phyloP scores from a whole-genome alignment of 2,329 filamentous ascomycete species.

The Aspergillus piperis region DNA sequence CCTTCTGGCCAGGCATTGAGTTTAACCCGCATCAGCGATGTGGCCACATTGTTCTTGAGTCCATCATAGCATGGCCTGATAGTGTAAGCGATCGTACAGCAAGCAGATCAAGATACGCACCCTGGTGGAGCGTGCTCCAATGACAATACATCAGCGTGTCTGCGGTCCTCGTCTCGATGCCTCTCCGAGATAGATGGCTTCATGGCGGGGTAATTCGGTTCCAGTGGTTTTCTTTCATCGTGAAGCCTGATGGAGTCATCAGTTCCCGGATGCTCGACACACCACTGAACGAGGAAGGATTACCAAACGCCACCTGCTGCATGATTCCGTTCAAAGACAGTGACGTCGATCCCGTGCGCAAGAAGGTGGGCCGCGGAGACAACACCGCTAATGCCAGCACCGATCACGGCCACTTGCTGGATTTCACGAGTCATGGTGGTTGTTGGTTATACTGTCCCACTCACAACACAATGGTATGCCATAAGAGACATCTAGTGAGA shows the following conservation, averaged over 20 bases:
- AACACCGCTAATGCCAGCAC: constrained; percentile 56
- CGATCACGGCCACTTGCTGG: constrained; percentile 49
- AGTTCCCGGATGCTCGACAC: neutral
- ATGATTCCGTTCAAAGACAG: constrained; percentile 56
- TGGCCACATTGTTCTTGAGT: constrained; percentile 57
- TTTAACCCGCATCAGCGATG: constrained; percentile 52
- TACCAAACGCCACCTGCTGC: constrained; percentile 60
- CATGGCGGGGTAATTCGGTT: constrained; percentile 45
- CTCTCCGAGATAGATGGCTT: constrained; percentile 20
- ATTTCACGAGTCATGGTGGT: constrained; percentile 25
- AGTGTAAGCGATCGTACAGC: constrained; percentile 5
- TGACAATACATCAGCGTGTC: constrained; percentile 19
- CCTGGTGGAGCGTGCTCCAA: constrained; percentile 55
- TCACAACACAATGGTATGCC: neutral
- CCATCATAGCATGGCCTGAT: constrained; percentile 55
- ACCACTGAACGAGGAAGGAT: constrained; percentile 12
- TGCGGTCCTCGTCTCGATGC: neutral
- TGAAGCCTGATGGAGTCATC: constrained; percentile 45
- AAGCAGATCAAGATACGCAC: constrained; percentile 24
- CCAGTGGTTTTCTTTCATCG: constrained; percentile 51
- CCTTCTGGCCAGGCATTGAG: constrained; percentile 59
- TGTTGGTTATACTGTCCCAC: neutral
- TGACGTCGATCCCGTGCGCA: constrained; percentile 50
- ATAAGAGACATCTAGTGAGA: neutral
- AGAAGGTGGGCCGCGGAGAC: constrained; percentile 51